These are phyloP conservation scores for Aspergillus sclerotiicarbonarius DNA, from an alignment of 495 filamentous ascomycete species.

Conservation along the genomic window DNA sequence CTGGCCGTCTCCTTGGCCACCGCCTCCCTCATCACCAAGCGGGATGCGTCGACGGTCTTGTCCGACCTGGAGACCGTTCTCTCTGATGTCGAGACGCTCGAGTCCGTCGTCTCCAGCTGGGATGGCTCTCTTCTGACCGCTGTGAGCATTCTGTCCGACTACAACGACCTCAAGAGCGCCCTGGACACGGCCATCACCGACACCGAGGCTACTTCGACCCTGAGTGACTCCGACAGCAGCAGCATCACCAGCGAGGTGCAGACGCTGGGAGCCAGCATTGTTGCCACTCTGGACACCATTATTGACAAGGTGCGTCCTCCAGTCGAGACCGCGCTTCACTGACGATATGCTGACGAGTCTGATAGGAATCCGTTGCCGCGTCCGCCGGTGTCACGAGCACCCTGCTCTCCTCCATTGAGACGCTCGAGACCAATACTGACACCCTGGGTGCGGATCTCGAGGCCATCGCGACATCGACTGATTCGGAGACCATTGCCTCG, in stretches of 20 bases:
- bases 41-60: background rate
- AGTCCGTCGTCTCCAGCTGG: background rate
- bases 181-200: constrained; percentile 4
- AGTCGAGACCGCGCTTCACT: too few relatives aligned
- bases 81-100: background rate
- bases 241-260: background rate
- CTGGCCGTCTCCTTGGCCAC: background rate
- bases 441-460: background rate
- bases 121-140: background rate
- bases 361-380: background rate
- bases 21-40: background rate
- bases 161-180: background rate
- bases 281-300: background rate
- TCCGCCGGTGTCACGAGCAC: background rate
- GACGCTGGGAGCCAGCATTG: background rate
- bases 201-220: background rate
- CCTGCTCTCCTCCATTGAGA: background rate
- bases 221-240: background rate
- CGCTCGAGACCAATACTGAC: background rate
- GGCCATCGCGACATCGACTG: background rate
- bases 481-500: background rate
- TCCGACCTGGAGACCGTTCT: background rate
- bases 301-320: background rate
- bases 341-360: background rate
- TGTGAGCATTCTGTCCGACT: background rate